A percentile compares a stretch with the other conserved stretches of the same genome.
These are phyloP conservation scores for Leptographium radiaticola DNA, from an alignment of 2,329 filamentous ascomycete species.

Conservation along the genomic window DNA sequence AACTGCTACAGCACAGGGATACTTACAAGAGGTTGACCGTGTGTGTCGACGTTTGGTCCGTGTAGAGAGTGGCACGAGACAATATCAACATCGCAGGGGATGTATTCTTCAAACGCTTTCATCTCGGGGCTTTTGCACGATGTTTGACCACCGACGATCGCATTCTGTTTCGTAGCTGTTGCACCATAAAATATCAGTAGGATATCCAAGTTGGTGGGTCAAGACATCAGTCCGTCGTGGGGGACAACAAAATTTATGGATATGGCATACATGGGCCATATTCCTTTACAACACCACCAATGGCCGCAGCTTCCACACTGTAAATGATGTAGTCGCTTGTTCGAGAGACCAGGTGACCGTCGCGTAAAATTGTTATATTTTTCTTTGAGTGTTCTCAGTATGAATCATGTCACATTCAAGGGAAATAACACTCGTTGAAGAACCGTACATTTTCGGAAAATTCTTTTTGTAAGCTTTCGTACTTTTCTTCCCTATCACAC, in stretches of 20 bases:
- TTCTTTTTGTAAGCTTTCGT: constrained; percentile 65
- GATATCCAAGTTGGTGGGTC: neutral
- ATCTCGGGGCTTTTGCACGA: constrained; percentile 98
- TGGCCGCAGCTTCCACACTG: constrained; percentile 87
- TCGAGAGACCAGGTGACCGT: constrained; percentile 91
- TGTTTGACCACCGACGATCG: constrained; percentile 93
- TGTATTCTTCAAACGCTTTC: constrained; percentile 76
- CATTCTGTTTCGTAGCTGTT: constrained; percentile 81
- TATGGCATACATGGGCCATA: constrained; percentile 77
- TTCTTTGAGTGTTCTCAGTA: constrained; percentile 51
- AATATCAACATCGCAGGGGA: constrained; percentile 82
- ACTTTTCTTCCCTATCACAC: constrained; percentile 86
- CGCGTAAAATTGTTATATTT: constrained; percentile 76
- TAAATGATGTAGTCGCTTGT: constrained; percentile 98
- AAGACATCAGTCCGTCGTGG: neutral
- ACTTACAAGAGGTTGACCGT: constrained; percentile 73
- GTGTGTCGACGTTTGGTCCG: constrained; percentile 78
- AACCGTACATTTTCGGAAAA: constrained; percentile 71
- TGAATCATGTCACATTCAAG: constrained; percentile 16
- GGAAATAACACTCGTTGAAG: constrained; percentile 12
- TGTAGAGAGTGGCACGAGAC: constrained; percentile 95
- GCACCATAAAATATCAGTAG: neutral
- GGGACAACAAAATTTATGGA: constrained; percentile 1
- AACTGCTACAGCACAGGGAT: neutral
- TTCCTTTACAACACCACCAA: constrained; percentile 72